These are phyloP conservation scores for Phytopythium oedochilum DNA, from an alignment of 352 stramenopile genomes.

Conservation along the genomic window DNA sequence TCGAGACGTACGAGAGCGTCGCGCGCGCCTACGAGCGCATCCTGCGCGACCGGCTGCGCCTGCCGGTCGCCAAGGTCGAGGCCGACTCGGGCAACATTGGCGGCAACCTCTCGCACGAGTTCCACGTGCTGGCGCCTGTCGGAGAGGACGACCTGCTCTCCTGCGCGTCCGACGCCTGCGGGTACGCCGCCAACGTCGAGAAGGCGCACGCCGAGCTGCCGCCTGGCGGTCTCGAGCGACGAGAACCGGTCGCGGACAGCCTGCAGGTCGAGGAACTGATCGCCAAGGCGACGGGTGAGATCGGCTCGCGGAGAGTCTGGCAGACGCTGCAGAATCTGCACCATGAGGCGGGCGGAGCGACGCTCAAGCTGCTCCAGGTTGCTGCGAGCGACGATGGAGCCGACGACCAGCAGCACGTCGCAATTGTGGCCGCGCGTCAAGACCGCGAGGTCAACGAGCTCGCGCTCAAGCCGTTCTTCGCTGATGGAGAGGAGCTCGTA, in stretches of 20 bases:
- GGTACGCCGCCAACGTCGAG: constrained; percentile 88
- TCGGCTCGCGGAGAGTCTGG: constrained; percentile 21
- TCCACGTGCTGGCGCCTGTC: constrained; percentile 79
- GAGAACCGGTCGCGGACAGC: not conserved
- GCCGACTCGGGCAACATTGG: constrained; percentile 87
- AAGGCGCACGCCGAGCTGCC: constrained; percentile 54
- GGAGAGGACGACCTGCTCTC: constrained; percentile 83
- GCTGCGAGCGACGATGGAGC: constrained; percentile 12
- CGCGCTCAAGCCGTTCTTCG: constrained; percentile 63
- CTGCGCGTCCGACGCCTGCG: constrained; percentile 43
- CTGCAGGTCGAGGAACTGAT: constrained; percentile 15
- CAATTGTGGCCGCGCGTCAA: constrained; percentile 51
- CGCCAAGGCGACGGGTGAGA: constrained; percentile 14
- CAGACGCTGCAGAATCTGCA: constrained; percentile 27
- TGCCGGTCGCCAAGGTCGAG: constrained; percentile 77
- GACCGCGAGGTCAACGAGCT: constrained; percentile 70
- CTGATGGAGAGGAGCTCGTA: constrained; percentile 47
- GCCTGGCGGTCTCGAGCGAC: not conserved
- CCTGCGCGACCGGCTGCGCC: constrained; percentile 48
- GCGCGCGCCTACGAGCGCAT: constrained; percentile 76
- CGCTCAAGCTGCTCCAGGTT: constrained; percentile 33
- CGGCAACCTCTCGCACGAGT: constrained; percentile 87
- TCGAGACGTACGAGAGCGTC: constrained; percentile 79
- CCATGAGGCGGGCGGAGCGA: constrained; percentile 15
- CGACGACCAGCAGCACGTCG: constrained; percentile 11